Evolutionary conservation across 495 filamentous ascomycete genomes (phyloP), one percentile per base, ranked within the genome.

Genomic region (Penicillium salamii): DNA sequence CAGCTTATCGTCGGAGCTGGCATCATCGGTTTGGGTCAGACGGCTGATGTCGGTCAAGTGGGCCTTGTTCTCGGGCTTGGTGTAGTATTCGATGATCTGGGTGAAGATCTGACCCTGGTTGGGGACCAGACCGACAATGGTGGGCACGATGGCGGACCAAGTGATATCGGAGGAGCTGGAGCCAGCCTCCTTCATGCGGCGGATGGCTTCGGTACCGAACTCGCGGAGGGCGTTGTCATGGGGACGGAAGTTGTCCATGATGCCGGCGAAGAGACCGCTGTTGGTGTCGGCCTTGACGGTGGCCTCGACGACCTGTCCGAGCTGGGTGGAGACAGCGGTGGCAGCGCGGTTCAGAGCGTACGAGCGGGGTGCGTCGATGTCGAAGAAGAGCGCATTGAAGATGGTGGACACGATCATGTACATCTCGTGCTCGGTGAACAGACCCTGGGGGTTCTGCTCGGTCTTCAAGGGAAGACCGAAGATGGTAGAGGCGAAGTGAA

Each of bases 391-490:
- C 50, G 70, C 72, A 19, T 64, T 66, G 59, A 82, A 90, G 46
- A 91, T 77, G 21, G 84, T 74, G 1, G 86, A 76, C 6, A 95
- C 69, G n/a, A 84, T 80, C 66, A 80, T 82, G 66, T 90, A 91
- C 50, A 93, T 68, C 67, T 93, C 88, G 31, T 91, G 80, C 55
- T 88, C 86, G 7, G 82, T 87, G 69, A 90, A 91, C 28, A 89
- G 68, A 5, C 86, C 87, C 50, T 78, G 78, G 9, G 82, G 75
- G 58, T 84, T 81, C 21, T 83, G 78, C 50, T 82, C 78, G 29
- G 80, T 85, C 69, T 88, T 87, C 50, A 95, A 69, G 0, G 89
- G 85, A 2, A 95, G 74, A 18, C 80, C 81, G 62, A 91, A 90
- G 21, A 91, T 61, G 21, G 77, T 78, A 7, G 89, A 77, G 2